These are phyloP conservation scores for Camellia granthamiana DNA, from an alignment of 148 eudicot genomes.

Conservation along the genomic window DNA sequence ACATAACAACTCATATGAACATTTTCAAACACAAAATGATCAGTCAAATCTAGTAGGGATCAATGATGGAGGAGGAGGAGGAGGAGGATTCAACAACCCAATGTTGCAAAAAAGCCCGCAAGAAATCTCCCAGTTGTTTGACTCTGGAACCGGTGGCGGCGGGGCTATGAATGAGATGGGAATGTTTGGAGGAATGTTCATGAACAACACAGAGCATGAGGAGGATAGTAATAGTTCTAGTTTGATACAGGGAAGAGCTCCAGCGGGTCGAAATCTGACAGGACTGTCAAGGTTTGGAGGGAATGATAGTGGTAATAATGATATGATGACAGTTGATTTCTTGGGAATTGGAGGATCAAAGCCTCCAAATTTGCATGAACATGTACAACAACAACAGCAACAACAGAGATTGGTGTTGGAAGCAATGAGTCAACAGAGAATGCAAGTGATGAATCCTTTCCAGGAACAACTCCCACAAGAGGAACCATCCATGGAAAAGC, in stretches of 20 bases:
- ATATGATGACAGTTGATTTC: constrained; percentile 46
- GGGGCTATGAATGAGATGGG: constrained; percentile 25
- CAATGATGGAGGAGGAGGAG: constrained; percentile 4
- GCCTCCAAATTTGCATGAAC: constrained; percentile 24
- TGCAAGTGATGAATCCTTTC: constrained; percentile 40
- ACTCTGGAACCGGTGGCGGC: background rate
- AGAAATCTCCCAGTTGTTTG: constrained; percentile 27
- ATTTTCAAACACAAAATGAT: constrained; percentile 27
- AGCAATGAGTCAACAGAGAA: constrained; percentile 30
- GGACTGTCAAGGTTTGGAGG: constrained; percentile 12
- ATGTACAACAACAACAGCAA: constrained; percentile 3
- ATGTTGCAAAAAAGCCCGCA: constrained; percentile 29
- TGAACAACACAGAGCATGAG: constrained; percentile 15
- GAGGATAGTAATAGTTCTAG: constrained; percentile 10
- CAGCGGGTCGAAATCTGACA: background rate
- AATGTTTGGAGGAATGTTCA: constrained; percentile 29
- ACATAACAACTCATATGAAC: constrained; percentile 13
- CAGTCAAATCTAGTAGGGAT: constrained; percentile 15
- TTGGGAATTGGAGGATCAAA: constrained; percentile 39
- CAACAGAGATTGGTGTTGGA: constrained; percentile 27
- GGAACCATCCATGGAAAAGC: constrained; percentile 16
- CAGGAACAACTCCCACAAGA: constrained; percentile 24
- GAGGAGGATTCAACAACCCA: constrained; percentile 8
- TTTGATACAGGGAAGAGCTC: constrained; percentile 15
- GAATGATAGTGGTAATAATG: constrained; percentile 9